Evolutionary conservation across 2,329 filamentous ascomycete genomes (phyloP).

Genomic region (Dactylellina drechsleri): DNA sequence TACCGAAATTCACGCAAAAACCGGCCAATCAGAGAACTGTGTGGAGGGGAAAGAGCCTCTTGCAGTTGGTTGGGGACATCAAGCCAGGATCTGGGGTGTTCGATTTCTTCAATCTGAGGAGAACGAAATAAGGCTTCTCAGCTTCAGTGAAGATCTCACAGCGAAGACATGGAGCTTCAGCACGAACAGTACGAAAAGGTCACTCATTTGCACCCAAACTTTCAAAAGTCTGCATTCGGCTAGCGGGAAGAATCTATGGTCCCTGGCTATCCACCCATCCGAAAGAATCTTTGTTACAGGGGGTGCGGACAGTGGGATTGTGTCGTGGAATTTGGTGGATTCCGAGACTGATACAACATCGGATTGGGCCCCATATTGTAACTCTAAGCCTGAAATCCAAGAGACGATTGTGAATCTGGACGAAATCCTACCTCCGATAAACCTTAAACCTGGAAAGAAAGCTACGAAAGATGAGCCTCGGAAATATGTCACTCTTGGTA

Average conservation of each 20-base stretch:
- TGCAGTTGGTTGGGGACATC: slow-evolving; percentile 83
- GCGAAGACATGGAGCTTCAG: slow-evolving; percentile 56
- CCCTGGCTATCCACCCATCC: slow-evolving; percentile 66
- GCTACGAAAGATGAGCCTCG: slow-evolving; percentile 32
- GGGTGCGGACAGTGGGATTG: slow-evolving; percentile 79
- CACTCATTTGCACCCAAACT: slow-evolving; percentile 75
- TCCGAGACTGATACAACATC: neutral
- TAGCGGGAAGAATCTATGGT: slow-evolving; percentile 93
- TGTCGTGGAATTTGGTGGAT: slow-evolving; percentile 22
- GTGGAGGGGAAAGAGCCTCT: slow-evolving; percentile 56
- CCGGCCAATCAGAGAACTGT: slow-evolving; percentile 56
- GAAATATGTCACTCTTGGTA: slow-evolving; percentile 43
- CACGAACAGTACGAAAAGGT: slow-evolving; percentile 59
- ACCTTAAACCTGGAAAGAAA: slow-evolving; percentile 10
- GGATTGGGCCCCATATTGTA: neutral
- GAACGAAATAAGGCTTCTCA: slow-evolving; percentile 42
- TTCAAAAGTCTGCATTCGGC: slow-evolving; percentile 39
- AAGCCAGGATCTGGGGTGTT: slow-evolving; percentile 89
- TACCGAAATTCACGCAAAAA: slow-evolving; percentile 60
- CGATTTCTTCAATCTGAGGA: slow-evolving; percentile 68
- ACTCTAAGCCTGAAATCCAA: slow-evolving; percentile 1
- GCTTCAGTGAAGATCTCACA: slow-evolving; percentile 57
- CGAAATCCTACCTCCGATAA: slow-evolving; percentile 5
- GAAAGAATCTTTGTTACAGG: slow-evolving; percentile 73
- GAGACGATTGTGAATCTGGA: slow-evolving; percentile 29